Conservation (phyloP, 306 rosid species). For the Dalbergia cochinchinensis region DNA sequence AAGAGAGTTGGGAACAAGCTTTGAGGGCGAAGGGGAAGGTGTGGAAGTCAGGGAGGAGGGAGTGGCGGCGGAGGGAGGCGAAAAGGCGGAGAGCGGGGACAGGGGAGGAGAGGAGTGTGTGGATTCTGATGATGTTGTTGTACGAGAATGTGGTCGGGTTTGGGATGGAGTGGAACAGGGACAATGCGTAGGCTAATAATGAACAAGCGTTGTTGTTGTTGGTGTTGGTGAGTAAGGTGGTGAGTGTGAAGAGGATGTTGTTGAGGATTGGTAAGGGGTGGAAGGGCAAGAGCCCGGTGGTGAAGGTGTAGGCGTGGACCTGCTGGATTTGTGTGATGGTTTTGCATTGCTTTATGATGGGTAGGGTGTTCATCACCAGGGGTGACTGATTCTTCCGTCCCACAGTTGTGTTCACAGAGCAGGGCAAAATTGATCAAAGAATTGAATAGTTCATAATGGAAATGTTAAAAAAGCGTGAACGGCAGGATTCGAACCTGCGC, state of each 20-base stretch:
- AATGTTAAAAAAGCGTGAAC: slow-evolving; percentile 38
- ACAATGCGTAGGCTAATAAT: slow-evolving; percentile 52
- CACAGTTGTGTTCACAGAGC: background rate
- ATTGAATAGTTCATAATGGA: background rate
- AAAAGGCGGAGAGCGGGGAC: slow-evolving; percentile 60
- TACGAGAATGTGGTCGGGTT: slow-evolving; percentile 68
- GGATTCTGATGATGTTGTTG: slow-evolving; percentile 77
- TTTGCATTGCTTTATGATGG: slow-evolving; percentile 57
- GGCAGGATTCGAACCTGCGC: slow-evolving; percentile 87
- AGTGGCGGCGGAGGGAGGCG: slow-evolving; percentile 59
- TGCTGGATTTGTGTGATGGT: slow-evolving; percentile 60
- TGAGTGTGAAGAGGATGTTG: slow-evolving; percentile 57
- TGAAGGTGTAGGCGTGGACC: slow-evolving; percentile 60
- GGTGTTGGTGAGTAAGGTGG: slow-evolving; percentile 44
- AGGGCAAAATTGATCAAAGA: background rate
- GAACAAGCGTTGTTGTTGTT: slow-evolving; percentile 12
- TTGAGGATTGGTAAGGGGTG: slow-evolving; percentile 35
- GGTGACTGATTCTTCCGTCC: background rate
- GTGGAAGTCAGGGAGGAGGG: slow-evolving; percentile 73
- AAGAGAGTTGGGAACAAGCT: slow-evolving; percentile 55
- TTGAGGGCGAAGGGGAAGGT: slow-evolving; percentile 75
- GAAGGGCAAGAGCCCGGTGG: slow-evolving; percentile 49
- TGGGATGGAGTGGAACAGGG: slow-evolving; percentile 64
- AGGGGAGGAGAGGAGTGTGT: slow-evolving; percentile 67
- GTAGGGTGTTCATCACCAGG: slow-evolving; percentile 16